phyloP scores from a whole-genome alignment of 2,329 filamentous ascomycete species.

The Malbranchea zuffiana region DNA sequence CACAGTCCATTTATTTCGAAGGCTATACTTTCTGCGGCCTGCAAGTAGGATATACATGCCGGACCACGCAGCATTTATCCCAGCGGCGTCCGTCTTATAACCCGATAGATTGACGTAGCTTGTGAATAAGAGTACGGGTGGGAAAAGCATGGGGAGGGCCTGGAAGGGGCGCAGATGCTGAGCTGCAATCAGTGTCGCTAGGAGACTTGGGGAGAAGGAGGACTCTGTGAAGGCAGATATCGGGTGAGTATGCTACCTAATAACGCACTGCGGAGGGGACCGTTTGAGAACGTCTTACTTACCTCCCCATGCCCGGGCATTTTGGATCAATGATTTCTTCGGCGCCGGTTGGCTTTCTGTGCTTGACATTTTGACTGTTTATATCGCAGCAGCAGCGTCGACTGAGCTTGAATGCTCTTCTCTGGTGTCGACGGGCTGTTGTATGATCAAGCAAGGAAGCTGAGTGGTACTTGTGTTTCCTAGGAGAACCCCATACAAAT shows the following conservation, averaged over 20 bases:
- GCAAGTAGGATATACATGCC: conserved; percentile 55
- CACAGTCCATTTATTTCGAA: conserved; percentile 37
- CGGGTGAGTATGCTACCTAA: neutral
- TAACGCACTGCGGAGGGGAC: neutral
- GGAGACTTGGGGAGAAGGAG: conserved; percentile 52
- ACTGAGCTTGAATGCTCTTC: too few species aligned
- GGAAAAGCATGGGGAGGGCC: conserved; percentile 54
- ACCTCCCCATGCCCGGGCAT: conserved; percentile 36
- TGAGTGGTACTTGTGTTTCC: too few species aligned
- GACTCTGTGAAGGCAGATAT: conserved; percentile 40
- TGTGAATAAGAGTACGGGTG: conserved; percentile 54
- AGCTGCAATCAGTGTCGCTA: conserved; percentile 55
- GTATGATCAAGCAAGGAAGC: too few species aligned
- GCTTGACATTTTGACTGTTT: conserved; percentile 1
- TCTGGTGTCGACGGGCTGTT: too few species aligned
- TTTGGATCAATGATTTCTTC: conserved; percentile 30
- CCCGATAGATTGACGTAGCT: conserved; percentile 54
- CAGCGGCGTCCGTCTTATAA: conserved; percentile 53
- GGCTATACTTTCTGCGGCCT: conserved; percentile 41
- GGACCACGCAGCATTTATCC: conserved; percentile 54
- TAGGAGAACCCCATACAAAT: too few species aligned
- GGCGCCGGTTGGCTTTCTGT: conserved; percentile 24
- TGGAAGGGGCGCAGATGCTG: conserved; percentile 58
- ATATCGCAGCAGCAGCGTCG: too few species aligned
- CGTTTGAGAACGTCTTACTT: conserved; percentile 13